Percentiles rank a stretch among this genome's conserved stretches.
Conservation (phyloP, 148 eudicot genomes). For the Silene conica region DNA sequence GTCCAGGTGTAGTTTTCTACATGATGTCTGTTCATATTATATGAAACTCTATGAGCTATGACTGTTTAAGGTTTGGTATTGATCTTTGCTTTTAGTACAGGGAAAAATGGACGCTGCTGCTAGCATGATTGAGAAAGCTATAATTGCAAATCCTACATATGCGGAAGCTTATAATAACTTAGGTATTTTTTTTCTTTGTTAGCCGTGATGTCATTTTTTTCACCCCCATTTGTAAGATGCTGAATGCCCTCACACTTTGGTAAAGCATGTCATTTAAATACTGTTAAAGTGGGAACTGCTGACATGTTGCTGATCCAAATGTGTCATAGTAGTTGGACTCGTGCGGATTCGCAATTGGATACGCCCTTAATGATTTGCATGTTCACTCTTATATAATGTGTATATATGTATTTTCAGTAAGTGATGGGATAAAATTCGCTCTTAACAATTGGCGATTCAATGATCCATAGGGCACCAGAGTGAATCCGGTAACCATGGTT, state of each 20-base stretch:
- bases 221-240: background rate
- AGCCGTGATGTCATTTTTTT: background rate
- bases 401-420: too few species aligned
- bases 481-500: too few species aligned
- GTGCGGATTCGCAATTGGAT: too few species aligned
- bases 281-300: background rate
- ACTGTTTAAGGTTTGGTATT: constrained; percentile 9
- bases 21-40: constrained; percentile 11
- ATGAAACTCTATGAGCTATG: background rate
- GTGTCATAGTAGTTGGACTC: too few species aligned
- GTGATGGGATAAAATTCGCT: too few species aligned
- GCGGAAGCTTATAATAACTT: constrained; percentile 97
- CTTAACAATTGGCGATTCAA: too few species aligned
- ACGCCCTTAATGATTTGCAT: too few species aligned
- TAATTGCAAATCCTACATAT: constrained; percentile 94
- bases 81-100: constrained; percentile 33
- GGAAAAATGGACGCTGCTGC: constrained; percentile 99
- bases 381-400: too few species aligned
- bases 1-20: constrained; percentile 64
- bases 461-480: too few species aligned
- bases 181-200: constrained; percentile 48
- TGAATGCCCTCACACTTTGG: background rate
- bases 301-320: background rate
- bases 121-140: constrained; percentile 98
- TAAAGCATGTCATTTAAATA: background rate